Conservation (phyloP, 129 eudicot genomes). For the Lactuca sativa region DNA sequence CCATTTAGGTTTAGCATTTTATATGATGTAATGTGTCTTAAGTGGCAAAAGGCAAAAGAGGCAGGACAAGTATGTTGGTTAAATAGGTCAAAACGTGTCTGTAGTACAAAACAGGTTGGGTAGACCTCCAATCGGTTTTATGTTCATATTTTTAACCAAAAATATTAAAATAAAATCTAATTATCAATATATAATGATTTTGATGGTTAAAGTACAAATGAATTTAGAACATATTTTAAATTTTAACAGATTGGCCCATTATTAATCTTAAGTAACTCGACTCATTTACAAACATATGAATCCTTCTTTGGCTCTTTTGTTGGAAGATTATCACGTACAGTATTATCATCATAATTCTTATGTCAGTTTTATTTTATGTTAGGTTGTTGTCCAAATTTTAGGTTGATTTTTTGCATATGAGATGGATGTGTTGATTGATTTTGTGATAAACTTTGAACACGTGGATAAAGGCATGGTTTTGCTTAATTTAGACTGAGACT, state of each 20-base stretch:
- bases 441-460: not conserved
- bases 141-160: no score
- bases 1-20: not conserved
- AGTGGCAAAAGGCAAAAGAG: not conserved
- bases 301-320: no score
- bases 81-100: no score
- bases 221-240: no score
- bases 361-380: not conserved
- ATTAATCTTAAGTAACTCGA: no score
- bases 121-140: no score
- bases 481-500: not conserved
- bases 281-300: not conserved
- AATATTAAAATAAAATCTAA: no score
- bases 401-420: not conserved
- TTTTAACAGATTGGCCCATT: no score
- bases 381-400: not conserved
- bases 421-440: not conserved
- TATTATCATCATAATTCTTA: not conserved
- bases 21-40: not conserved
- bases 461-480: not conserved
- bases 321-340: not conserved
- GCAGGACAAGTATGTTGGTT: not conserved
- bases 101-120: no score
- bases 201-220: no score
- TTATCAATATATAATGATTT: no score